Base-by-base conservation (phyloP, 352 stramenopile genomes). In the Aphanomyces cochlioides region DNA sequence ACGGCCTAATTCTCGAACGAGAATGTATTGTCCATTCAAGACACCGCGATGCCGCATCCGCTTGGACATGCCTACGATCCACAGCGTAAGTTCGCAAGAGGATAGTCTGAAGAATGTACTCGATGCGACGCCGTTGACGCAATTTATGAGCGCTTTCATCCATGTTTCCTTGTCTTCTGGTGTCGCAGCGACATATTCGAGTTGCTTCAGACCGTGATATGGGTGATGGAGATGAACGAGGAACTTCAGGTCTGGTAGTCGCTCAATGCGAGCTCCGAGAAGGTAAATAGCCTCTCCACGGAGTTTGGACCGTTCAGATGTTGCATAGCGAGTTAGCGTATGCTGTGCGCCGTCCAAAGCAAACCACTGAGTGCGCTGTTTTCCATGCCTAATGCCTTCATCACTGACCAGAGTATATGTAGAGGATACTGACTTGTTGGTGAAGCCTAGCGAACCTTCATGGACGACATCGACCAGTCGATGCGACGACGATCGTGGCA, bases 1-100 rank as follows among this genome's bases (percentile, higher is more conserved):
- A 21, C 85, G 80, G 2, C 85, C 85, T n/a, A 90, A 80, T 48
- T 92, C 85, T 2, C 82, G 83, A 66, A 92, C 82, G 6, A 90
- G 68, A 0, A 84, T 76, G 56, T 87, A 92, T 59, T 90, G 89
- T 1, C 77, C 81, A 7, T 81, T 81, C 0, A 92, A 74, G 17
- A 90, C 66, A 21, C 88, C 81, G 13, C 83, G 83, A 47, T 81
- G 76, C 4, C 77, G 77, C 37, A 90, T 65, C 8, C 81, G 73
- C 36, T 88, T 79, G 3, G 76, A 74, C 15, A 90, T 19, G 15
- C 54, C 54, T 61, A 36, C 36, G 17, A 19, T 36, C 17, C 7
- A 7, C 17, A 36, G 19, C 36, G 17, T n/a, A 21, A 37, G 7
- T 13, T 13, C 50, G 17, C 50, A 3, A 19, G 19, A 7, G 8